A percentile compares a stretch with the other conserved stretches of the same genome.
Conservation (phyloP, 805 yeast genomes). For the Ogataea kodamae region DNA sequence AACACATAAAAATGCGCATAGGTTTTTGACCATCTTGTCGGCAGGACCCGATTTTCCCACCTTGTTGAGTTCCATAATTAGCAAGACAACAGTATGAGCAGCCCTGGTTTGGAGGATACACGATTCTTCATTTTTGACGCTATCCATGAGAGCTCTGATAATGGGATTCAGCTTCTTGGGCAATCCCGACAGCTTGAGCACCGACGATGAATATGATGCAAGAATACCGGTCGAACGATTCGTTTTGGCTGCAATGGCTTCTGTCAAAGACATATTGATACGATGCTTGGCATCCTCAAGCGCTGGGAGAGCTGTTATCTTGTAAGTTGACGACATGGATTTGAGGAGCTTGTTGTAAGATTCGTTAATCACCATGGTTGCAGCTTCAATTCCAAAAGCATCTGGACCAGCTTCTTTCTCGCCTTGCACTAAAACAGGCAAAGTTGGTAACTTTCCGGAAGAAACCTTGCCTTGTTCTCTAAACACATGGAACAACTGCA, state of each 20-base stretch:
- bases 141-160: constrained; percentile 88
- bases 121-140: constrained; percentile 73
- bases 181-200: constrained; percentile 57
- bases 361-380: constrained; percentile 62
- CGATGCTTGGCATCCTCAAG: constrained; percentile 76
- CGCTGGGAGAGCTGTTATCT: constrained; percentile 66
- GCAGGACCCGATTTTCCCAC: constrained; percentile 68
- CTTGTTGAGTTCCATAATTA: constrained; percentile 56
- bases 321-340: constrained; percentile 60
- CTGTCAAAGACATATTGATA: constrained; percentile 61
- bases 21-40: constrained; percentile 83
- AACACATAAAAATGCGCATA: constrained; percentile 90
- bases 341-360: constrained; percentile 64
- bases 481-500: constrained; percentile 75
- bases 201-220: constrained; percentile 76
- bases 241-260: constrained; percentile 52
- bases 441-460: constrained; percentile 66
- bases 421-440: constrained; percentile 91
- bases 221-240: constrained; percentile 58
- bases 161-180: constrained; percentile 88
- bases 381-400: constrained; percentile 79
- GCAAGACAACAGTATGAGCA: constrained; percentile 61
- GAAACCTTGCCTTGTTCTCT: constrained; percentile 73
- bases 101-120: constrained; percentile 65
- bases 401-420: constrained; percentile 92